phyloP scores from a whole-genome alignment of 106 monocot genomes.

The Dioscorea alata region DNA sequence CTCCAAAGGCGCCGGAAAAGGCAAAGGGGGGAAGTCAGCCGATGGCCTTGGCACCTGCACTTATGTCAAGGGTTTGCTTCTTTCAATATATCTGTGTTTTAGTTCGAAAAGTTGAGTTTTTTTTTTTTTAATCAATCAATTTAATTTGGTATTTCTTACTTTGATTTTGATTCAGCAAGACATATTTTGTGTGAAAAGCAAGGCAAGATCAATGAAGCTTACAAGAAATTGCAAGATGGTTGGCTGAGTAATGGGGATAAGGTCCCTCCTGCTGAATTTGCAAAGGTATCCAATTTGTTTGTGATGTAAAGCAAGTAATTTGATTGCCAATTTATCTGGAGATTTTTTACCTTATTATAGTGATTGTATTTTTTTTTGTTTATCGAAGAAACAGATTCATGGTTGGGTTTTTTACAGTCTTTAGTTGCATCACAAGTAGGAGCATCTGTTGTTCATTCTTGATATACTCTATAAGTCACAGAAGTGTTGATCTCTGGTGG shows the following conservation, averaged over 20 bases:
- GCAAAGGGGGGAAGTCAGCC: constrained; percentile 60
- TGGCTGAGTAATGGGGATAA: constrained; percentile 96
- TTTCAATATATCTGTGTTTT: background rate
- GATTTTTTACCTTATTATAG: too few species aligned
- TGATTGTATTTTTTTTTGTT: too few species aligned
- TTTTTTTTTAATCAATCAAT: background rate
- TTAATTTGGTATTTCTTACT: background rate
- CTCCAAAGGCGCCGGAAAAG: constrained; percentile 52
- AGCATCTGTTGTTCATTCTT: too few species aligned
- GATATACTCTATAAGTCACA: too few species aligned
- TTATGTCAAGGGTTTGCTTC: constrained; percentile 70
- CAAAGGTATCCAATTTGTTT: constrained; percentile 44
- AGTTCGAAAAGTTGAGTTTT: background rate
- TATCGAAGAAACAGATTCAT: too few species aligned
- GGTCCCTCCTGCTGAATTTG: constrained; percentile 96
- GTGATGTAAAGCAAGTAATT: too few species aligned
- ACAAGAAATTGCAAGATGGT: constrained; percentile 91
- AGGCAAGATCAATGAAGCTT: constrained; percentile 96
- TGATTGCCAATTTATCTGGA: too few species aligned
- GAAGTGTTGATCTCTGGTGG: too few species aligned
- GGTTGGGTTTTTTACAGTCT: too few species aligned
- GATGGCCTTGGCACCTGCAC: constrained; percentile 95
- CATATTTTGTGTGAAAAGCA: constrained; percentile 97
- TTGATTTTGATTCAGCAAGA: constrained; percentile 60
- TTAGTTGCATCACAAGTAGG: too few species aligned